Evolutionary conservation across 345 rosid species (phyloP).

Genomic region (Eucalyptus cloeziana): DNA sequence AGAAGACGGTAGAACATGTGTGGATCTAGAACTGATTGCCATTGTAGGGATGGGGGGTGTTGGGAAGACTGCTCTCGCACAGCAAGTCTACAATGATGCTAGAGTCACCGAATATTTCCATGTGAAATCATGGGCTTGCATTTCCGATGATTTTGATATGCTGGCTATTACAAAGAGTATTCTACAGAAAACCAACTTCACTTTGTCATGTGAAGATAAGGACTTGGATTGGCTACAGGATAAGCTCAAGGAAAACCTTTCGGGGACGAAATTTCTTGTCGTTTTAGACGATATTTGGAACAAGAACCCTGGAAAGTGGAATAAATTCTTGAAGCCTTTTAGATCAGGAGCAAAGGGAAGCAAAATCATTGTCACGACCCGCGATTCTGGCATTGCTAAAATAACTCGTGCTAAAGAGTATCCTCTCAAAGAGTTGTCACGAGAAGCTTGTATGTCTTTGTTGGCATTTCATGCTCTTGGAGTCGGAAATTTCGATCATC

Average conservation of each 20-base stretch:
- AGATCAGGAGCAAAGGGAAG: neutral
- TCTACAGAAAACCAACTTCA: neutral
- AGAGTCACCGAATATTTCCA: rapidly evolving
- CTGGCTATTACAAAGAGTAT: neutral
- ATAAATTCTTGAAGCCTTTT: neutral
- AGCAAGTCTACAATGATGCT: neutral
- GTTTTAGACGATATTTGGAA: neutral
- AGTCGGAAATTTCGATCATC: neutral
- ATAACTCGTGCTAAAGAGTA: neutral
- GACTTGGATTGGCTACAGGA: neutral
- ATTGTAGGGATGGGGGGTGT: neutral
- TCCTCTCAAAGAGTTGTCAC: neutral
- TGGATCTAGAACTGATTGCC: neutral
- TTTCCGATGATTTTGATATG: neutral
- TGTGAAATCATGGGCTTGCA: neutral
- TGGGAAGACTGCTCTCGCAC: neutral
- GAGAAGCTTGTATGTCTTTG: neutral
- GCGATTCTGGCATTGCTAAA: neutral
- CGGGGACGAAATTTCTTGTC: neutral
- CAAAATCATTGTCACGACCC: neutral
- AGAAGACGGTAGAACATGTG: neutral
- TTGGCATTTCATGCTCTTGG: neutral
- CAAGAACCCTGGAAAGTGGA: too few species aligned
- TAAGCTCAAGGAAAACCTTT: neutral
- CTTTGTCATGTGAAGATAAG: neutral